Evolutionary conservation across 2,329 filamentous ascomycete species (phyloP), one percentile per base, ranked within the genome.

Genomic region (Penicillium sp.): DNA sequence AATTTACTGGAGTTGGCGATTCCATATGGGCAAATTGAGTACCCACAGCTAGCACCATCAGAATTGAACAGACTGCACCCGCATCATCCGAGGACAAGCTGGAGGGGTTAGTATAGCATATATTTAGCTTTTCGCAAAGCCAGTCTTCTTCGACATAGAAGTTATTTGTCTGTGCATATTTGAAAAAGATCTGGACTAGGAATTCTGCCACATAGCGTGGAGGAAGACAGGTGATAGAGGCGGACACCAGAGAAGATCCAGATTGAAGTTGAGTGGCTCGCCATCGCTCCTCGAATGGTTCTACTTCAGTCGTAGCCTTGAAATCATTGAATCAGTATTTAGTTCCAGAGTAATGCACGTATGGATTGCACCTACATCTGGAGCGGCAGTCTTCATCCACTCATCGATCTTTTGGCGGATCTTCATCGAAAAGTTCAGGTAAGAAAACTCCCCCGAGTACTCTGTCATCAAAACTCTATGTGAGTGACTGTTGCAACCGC

Each of bases 361-460:
- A 29, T 3, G 25, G 18, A 4, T 4, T n/a, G n/a, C 13, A 36
- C 36, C 45, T 58, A 68, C 64, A 40, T 65, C 64, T 26, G 63
- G 61, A 7, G 58, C 58, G 4, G 62, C 57, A 3, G 55, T 58
- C 33, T 65, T 62, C 61, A 69, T 68, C 64, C 63, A 67, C 36
- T 68, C 65, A 27, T 70, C 66, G 9, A 70, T 68, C 28, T 70
- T 67, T 27, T 60, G 59, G 30, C 64, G 56, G 28, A 71, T 66
- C 35, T 68, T 65, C 59, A 65, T 64, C 2, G 67, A 69, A 38
- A 71, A 71, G 36, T 68, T 71, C 39, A 70, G 53, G 36, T 71
- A 70, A 7, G 65, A 69, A 36, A 70, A 70, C 44, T 71, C 68
- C 14, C 68, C 68, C 3, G 68, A 71, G 47, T 71, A 71, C 43